Conservation (phyloP, 352 stramenopile species). For the Globisporangium parvum region DNA sequence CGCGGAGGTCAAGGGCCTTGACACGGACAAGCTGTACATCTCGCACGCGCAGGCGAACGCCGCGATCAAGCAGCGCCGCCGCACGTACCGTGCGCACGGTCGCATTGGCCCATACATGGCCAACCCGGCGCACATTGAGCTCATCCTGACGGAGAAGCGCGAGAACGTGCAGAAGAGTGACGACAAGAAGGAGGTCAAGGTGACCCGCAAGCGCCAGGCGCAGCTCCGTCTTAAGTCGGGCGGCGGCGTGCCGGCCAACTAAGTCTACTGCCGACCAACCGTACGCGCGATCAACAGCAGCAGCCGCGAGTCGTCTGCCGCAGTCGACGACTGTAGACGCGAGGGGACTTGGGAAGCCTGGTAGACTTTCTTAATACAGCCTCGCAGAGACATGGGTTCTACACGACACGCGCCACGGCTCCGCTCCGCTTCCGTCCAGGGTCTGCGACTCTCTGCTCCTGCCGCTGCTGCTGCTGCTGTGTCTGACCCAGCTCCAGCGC, state of each 20-base stretch:
- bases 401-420: conserved; percentile 15
- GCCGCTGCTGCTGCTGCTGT: neutral
- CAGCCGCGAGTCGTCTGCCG: conserved; percentile 14
- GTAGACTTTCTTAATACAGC: conserved; percentile 77
- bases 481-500: neutral
- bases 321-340: conserved; percentile 36
- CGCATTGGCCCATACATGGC: conserved; percentile 98
- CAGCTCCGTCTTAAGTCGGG: conserved; percentile 87
- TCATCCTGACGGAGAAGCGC: conserved; percentile 96
- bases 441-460: neutral
- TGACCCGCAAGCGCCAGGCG: conserved; percentile 86
- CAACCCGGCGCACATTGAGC: conserved; percentile 98
- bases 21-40: conserved; percentile 95
- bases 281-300: neutral
- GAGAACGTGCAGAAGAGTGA: conserved; percentile 91
- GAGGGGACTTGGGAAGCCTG: conserved; percentile 31
- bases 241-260: conserved; percentile 79
- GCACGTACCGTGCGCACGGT: conserved; percentile 98
- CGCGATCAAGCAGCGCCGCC: conserved; percentile 96
- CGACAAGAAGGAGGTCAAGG: conserved; percentile 78
- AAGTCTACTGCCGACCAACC: conserved; percentile 27
- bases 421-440: too few species aligned
- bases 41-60: conserved; percentile 97
- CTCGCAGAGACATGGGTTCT: conserved; percentile 75
- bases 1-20: conserved; percentile 97